These are phyloP conservation scores for Penicillium sp. DNA, from an alignment of 2,329 filamentous ascomycete species.

Conservation along the genomic window DNA sequence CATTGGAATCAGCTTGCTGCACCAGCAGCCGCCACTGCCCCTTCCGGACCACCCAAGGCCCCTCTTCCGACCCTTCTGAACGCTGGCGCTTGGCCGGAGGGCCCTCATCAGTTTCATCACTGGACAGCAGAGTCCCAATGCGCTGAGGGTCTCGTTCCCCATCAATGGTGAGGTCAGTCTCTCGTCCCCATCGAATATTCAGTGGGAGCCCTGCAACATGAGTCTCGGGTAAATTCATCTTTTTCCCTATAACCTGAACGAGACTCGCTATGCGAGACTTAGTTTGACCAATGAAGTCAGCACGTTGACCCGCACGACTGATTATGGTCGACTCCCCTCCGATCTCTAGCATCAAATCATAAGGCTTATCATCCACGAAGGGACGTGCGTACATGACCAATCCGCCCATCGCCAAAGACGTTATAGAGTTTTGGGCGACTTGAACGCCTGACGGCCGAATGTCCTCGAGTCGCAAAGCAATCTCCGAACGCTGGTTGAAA, in stretches of 20 bases:
- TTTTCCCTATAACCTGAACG: constrained; percentile 77
- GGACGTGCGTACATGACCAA: constrained; percentile 81
- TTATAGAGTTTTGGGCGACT: constrained; percentile 44
- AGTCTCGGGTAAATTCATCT: constrained; percentile 65
- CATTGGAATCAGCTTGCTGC: constrained; percentile 53
- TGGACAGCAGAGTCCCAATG: constrained; percentile 34
- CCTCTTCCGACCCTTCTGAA: constrained; percentile 41
- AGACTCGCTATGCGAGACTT: constrained; percentile 70
- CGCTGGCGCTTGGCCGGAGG: constrained; percentile 41
- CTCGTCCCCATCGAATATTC: constrained; percentile 59
- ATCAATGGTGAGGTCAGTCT: constrained; percentile 45
- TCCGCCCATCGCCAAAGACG: constrained; percentile 47
- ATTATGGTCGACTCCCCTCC: constrained; percentile 64
- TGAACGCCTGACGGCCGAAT: constrained; percentile 83
- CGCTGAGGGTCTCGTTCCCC: constrained; percentile 28
- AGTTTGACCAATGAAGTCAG: constrained; percentile 71
- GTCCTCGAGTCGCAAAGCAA: constrained; percentile 76
- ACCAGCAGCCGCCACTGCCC: constrained; percentile 73
- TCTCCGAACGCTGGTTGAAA: constrained; percentile 67
- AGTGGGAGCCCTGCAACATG: constrained; percentile 64
- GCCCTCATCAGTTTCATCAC: constrained; percentile 22
- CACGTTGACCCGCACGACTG: constrained; percentile 55
- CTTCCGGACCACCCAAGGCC: constrained; percentile 62
- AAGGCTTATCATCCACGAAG: constrained; percentile 72
- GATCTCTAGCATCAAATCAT: constrained; percentile 79